Base-by-base conservation (phyloP, 1,139 yeast species). In the Candida tropicalis region DNA sequence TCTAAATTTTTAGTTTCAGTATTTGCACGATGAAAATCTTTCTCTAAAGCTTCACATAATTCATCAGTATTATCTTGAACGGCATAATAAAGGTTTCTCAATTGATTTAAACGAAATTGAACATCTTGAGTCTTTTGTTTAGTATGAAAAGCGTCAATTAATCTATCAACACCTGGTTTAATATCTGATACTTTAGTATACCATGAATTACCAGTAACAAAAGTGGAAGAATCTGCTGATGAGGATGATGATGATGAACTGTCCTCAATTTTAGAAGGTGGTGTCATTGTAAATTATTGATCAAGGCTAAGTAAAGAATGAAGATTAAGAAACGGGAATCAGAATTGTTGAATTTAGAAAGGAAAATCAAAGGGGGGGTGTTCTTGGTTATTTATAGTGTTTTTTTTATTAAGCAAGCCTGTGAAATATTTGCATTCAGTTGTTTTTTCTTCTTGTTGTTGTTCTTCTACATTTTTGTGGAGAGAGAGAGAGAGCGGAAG, bases 1-100 rank as follows among this genome's bases (percentile, higher is more conserved):
- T 91, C 98, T 43, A 80, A 64, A 38, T 77, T 58, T 45, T 68
- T 66, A 2, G 91, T 75, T 58, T 91, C 98, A 25, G 69, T 64
- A 2, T 68, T 66, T 1, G 85, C 61, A 49, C 93, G 79, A 58
- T 81, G 72, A 61, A 90, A 80, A 59, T 91, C 98, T 51, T 70
- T 59, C 28, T 68, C 54, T 50, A 90, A 63, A 0, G 96, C 91
- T 1, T 71, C 77, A 37, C 75, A 63, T 32, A 91, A 55, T 11
- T 62, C 66, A 3, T 79, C 81, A 41, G 67, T 70, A 54, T 86
- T 77, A 59, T 87, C 93, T 46, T 73, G 68, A 27, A 90, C 45
- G 3, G 81, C 84, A 57, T 74, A 84, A 64, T 82, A 87, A 25
- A 90, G 59, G 57, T 82, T 81, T 50, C 93, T 77, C 54, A 90